Evolutionary conservation across 192 early-diverging fungal genomes (phyloP).

Genomic region (Lobosporangium transversale): DNA sequence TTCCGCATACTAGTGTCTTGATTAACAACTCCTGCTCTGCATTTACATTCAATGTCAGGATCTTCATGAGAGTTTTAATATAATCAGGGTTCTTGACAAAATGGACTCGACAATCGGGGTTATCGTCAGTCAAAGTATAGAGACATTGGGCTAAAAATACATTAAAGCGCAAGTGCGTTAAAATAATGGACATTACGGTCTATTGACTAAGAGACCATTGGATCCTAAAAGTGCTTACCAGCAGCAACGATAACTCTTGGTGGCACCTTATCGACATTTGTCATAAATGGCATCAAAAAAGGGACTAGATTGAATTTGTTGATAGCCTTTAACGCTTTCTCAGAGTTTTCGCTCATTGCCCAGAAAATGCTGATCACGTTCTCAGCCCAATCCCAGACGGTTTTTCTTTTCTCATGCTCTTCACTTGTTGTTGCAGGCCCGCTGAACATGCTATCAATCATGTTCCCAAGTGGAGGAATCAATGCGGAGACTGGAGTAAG

Average conservation of each 20-base stretch:
- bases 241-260: constrained; percentile 61
- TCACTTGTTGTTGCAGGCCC: constrained; percentile 19
- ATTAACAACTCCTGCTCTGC: constrained; percentile 71
- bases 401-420: constrained; percentile 54
- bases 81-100: constrained; percentile 68
- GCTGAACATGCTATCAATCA: constrained; percentile 33
- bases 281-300: constrained; percentile 78
- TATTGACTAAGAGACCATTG: too few species aligned
- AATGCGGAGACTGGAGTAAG: constrained; percentile 62
- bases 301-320: constrained; percentile 70
- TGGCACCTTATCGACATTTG: constrained; percentile 57
- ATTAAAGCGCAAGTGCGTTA: too few species aligned
- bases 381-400: constrained; percentile 67
- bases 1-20: constrained; percentile 74
- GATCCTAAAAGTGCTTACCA: too few species aligned
- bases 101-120: constrained; percentile 63
- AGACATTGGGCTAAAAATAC: constrained; percentile 83
- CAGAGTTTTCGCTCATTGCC: constrained; percentile 75
- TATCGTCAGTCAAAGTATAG: constrained; percentile 85
- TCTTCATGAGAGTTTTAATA: constrained; percentile 59
- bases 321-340: constrained; percentile 70
- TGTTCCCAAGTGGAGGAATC: constrained; percentile 55
- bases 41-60: constrained; percentile 53
- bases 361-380: constrained; percentile 67
- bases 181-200: too few species aligned